phyloP scores from a whole-genome alignment of 192 early-diverging fungal species.

The Linnemannia exigua region DNA sequence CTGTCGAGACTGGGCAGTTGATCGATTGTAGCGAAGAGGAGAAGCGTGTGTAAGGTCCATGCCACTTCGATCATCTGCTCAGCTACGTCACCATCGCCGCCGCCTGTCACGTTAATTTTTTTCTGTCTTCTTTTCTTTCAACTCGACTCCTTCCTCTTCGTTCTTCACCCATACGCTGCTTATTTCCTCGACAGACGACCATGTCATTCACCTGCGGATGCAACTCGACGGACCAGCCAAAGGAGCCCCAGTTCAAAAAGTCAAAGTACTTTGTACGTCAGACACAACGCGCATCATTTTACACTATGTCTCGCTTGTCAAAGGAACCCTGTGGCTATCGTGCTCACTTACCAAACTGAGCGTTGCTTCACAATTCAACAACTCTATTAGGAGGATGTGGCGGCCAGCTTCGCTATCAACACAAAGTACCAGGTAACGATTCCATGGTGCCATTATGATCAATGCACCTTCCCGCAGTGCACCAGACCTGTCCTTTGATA shows the following conservation, averaged over 20 bases:
- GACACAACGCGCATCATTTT: neutral
- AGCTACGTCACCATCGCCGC: too few relatives aligned
- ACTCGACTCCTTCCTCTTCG: neutral
- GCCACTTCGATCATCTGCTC: too few relatives aligned
- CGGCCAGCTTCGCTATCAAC: constrained; percentile 52
- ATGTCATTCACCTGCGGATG: constrained; percentile 56
- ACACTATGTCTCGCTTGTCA: neutral
- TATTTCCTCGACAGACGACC: neutral
- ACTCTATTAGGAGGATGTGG: constrained; percentile 38
- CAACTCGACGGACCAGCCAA: constrained; percentile 43
- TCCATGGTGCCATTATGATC: neutral
- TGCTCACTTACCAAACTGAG: neutral
- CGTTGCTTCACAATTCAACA: neutral
- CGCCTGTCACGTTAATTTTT: neutral
- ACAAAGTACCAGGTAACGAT: constrained; percentile 45
- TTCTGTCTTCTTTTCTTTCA: neutral
- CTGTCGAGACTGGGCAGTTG: neutral
- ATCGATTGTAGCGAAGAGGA: neutral
- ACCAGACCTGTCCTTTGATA: neutral
- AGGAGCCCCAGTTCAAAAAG: constrained; percentile 55
- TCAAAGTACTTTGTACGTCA: constrained; percentile 53
- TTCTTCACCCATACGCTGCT: neutral
- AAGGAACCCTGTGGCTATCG: neutral
- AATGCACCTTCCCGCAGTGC: neutral
- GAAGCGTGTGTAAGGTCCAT: too few relatives aligned